Base-by-base conservation (phyloP, 306 rosid species). In the Trichosanthes truncata region DNA sequence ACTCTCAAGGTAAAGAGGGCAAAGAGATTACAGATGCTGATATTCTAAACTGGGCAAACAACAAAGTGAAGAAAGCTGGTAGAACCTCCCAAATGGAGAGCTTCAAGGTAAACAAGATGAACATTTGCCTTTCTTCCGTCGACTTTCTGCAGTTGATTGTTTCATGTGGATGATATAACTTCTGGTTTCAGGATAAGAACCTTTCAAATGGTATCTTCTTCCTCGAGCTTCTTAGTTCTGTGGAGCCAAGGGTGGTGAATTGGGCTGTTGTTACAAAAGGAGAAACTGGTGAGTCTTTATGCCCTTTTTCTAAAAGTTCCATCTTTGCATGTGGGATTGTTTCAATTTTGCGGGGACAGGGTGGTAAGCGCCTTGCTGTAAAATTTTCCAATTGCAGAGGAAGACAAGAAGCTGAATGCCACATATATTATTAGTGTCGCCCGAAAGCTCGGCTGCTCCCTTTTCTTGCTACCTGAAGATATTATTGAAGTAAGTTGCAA, bases 371-470 rank as follows among this genome's bases (percentile, higher is more conserved):
- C 5, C 68, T 69, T 69, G 46, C 59, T n/a, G 53, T 46, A 7
- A 66, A 66, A 36, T 3, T 18, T 61, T 82, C 57, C 57, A 60
- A 67, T 75, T 87, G 83, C 97, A 95, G 99, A 93, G 68, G 97
- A 95, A 87, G 99, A 95, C 82, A 95, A 89, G 93, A 93, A 91
- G 88, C n/a, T 88, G 92, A 95, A 95, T 84, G 93, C 99, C 46
- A 95, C 97, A 26, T 95, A 95, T 82, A 95, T 93, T 79, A 91
- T 95, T 87, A 95, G 99, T 89, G 97, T 95, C 20, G 99, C 99
- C 60, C 90, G 99, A 78, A 95, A 93, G 88, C 97, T 95, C 15
- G 99, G 99, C 35, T 95, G 99, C 85, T 93, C 99, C 88, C 88
- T 95, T 80, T 95, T 90, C 92, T 89, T 95, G 89, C 89, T 95